phyloP scores from a whole-genome alignment of 345 rosid genomes.

The Barbarea vulgaris region DNA sequence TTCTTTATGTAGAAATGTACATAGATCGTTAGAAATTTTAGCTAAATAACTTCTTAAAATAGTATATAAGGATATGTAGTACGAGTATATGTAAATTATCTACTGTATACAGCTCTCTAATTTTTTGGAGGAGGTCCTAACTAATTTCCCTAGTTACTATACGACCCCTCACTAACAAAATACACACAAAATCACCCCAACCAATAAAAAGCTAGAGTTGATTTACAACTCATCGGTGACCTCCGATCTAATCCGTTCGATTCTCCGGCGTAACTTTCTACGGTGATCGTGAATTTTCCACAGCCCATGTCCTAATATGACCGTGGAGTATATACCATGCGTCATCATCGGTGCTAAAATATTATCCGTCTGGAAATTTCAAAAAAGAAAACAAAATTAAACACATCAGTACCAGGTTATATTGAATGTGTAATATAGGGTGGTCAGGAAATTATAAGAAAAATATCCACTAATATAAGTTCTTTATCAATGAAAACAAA shows the following conservation, averaged over 20 bases:
- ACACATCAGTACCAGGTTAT: not conserved
- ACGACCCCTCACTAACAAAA: slow-evolving; percentile 29
- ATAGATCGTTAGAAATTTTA: not conserved
- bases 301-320: slow-evolving; percentile 85
- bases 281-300: slow-evolving; percentile 92
- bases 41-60: not conserved
- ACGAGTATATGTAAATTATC: not conserved
- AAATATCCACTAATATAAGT: not conserved
- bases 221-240: slow-evolving; percentile 23
- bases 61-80: not conserved
- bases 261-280: slow-evolving; percentile 69
- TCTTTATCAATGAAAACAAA: not conserved
- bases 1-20: not conserved
- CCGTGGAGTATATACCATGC: slow-evolving; percentile 85
- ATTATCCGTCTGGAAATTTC: slow-evolving; percentile 64
- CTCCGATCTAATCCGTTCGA: slow-evolving; percentile 54
- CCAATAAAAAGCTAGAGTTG: not conserved
- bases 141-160: slow-evolving; percentile 35
- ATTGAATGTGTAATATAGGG: not conserved
- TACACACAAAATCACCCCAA: slow-evolving; percentile 23
- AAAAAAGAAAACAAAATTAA: not conserved
- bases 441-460: not conserved
- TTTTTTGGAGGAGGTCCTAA: slow-evolving; percentile 26
- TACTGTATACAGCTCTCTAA: slow-evolving; percentile 15
- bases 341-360: slow-evolving; percentile 88